Base-by-base conservation (phyloP, 768 basidiomycete species). In the Amanita rubescens region DNA sequence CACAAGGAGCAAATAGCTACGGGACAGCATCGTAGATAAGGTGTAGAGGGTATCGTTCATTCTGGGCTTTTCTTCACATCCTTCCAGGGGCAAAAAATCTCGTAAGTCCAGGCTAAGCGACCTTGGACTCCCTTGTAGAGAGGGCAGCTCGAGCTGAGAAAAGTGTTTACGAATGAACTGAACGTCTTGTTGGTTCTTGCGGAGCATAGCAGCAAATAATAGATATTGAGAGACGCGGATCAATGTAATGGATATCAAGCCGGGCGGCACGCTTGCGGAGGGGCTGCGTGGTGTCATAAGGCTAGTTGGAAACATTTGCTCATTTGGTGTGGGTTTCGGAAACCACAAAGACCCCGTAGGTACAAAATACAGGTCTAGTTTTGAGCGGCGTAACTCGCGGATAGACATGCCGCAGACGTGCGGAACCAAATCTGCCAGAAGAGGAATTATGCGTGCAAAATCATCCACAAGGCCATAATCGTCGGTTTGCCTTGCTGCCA, bases 311-410 rank as follows among this genome's bases (percentile, higher is more conserved):
- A 87, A 87, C 80, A 86, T 82, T 2, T 79, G 69, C 0, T 78
- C 76, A 8, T 67, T 56, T 0, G 81, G 82, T n/a, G 78, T 74
- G 8, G 76, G 67, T 0, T 78, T 62, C 0, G 77, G 62, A 58
- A 87, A 88, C 85, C 86, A 89, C 7, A 90, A 67, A 0, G 82
- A 74, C 1, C 85, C 85, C 1, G 85, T 79, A 0, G 88, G 87
- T 24, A 88, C 73, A 37, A 89, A 67, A 56, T 87, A 77, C 25
- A 70, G 62, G 49, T 91, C 88, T 11, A 87, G 67, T 61, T 90
- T 90, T 11, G 85, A 80, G 45, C 84, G 79, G 22, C 83, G 78
- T 51, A 91, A 74, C 55, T 88, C 87, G 20, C 84, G 78, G 39
- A 85, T 75, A 3, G 84, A 81, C 71, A 90, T 75, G 11, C 82